phyloP scores from a whole-genome alignment of 2,329 filamentous ascomycete species.

The Microdochium nivale region DNA sequence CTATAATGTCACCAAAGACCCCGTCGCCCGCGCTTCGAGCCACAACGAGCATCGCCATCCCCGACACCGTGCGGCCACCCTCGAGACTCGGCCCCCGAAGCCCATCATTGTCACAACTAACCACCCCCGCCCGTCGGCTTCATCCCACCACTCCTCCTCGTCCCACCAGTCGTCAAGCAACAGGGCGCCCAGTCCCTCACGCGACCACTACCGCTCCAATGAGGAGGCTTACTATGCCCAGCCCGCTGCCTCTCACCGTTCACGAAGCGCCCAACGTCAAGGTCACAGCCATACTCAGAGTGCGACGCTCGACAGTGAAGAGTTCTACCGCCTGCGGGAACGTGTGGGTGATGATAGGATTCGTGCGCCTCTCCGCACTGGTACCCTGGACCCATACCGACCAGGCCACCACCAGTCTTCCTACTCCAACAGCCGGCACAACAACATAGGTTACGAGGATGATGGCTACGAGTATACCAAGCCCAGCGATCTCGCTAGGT shows the following conservation, averaged over 20 bases:
- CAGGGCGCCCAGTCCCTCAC: constrained; percentile 35
- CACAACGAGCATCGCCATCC: constrained; percentile 38
- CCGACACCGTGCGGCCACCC: constrained; percentile 38
- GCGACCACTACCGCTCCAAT: constrained; percentile 42
- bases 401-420: constrained; percentile 34
- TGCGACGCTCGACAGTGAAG: constrained; percentile 40
- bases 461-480: constrained; percentile 58
- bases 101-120: constrained; percentile 51
- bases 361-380: constrained; percentile 23
- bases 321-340: constrained; percentile 40
- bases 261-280: constrained; percentile 35
- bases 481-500: constrained; percentile 50
- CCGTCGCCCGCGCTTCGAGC: constrained; percentile 35
- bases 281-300: constrained; percentile 31
- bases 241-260: constrained; percentile 48
- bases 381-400: constrained; percentile 34
- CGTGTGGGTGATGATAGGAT: constrained; percentile 29
- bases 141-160: constrained; percentile 9
- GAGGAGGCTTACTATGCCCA: constrained; percentile 47
- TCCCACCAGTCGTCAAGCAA: constrained; percentile 27
- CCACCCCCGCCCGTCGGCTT: constrained; percentile 30
- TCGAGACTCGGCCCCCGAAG: constrained; percentile 40
- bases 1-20: constrained; percentile 48
- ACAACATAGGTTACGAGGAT: constrained; percentile 44
- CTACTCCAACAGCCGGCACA: constrained; percentile 35